A percentile compares a stretch with the other conserved stretches of the same genome.
These are phyloP conservation scores for Rutstroemia sp. DNA, from an alignment of 2,329 filamentous ascomycete species.

Conservation along the genomic window DNA sequence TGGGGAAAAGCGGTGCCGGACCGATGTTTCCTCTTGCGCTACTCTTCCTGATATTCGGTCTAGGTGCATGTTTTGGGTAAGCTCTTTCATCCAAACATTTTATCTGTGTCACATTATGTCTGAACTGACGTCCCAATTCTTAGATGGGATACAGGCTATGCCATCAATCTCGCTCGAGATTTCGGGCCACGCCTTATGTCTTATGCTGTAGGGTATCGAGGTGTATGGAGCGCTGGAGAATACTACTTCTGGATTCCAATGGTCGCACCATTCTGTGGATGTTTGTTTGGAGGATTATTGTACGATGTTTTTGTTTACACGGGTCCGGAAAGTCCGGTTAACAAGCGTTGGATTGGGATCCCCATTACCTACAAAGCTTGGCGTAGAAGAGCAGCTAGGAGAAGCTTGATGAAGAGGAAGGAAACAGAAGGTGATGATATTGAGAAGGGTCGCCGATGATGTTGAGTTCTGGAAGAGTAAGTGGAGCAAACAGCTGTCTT, in stretches of 20 bases:
- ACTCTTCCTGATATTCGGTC: conserved; percentile 67
- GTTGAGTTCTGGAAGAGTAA: background rate
- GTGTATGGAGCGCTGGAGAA: conserved; percentile 51
- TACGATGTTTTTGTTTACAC: conserved; percentile 65
- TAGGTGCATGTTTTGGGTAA: conserved; percentile 58
- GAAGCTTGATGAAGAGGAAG: background rate
- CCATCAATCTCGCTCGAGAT: conserved; percentile 66
- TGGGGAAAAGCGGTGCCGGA: conserved; percentile 29
- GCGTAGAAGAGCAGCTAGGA: conserved; percentile 6
- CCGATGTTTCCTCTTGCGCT: conserved; percentile 50
- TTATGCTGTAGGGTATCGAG: conserved; percentile 64
- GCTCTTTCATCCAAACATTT: background rate
- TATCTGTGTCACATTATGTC: background rate
- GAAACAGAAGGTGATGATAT: background rate
- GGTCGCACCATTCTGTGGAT: conserved; percentile 61
- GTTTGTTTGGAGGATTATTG: conserved; percentile 54
- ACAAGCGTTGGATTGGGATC: conserved; percentile 58
- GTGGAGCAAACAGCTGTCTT: no score
- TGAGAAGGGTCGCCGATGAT: background rate
- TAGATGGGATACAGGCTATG: conserved; percentile 68
- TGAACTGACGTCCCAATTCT: background rate
- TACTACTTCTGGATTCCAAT: conserved; percentile 76
- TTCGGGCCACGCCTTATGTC: conserved; percentile 62
- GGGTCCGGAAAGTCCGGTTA: conserved; percentile 58
- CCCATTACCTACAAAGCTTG: conserved; percentile 5